Conservation (phyloP, 805 yeast genomes). For the Torulaspora microellipsoides region DNA sequence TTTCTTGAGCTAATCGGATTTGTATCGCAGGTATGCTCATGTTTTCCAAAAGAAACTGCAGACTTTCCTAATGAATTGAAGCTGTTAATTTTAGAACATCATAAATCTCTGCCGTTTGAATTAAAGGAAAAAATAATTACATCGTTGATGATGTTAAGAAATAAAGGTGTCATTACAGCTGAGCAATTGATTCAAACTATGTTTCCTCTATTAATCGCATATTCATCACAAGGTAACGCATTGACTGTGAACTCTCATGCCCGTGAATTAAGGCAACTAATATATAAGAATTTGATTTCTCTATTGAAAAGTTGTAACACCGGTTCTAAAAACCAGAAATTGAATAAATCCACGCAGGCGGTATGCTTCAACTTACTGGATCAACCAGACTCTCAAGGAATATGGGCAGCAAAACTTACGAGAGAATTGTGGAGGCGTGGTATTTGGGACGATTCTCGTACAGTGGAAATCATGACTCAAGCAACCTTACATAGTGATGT, state of each 20-base stretch:
- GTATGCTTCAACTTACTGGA: slow-evolving; percentile 81
- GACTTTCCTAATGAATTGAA: slow-evolving; percentile 79
- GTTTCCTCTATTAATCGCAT: slow-evolving; percentile 75
- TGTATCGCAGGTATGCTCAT: slow-evolving; percentile 83
- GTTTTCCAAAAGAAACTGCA: slow-evolving; percentile 85
- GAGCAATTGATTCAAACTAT: slow-evolving; percentile 80
- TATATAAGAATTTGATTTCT: slow-evolving; percentile 73
- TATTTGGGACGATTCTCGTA: slow-evolving; percentile 95
- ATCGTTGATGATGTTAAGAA: slow-evolving; percentile 83
- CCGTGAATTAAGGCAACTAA: slow-evolving; percentile 74
- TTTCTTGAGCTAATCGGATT: slow-evolving; percentile 85
- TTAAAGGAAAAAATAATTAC: slow-evolving; percentile 88
- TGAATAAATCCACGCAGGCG: slow-evolving; percentile 89
- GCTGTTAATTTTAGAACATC: slow-evolving; percentile 64
- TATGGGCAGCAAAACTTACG: slow-evolving; percentile 95
- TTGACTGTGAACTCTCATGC: slow-evolving; percentile 56
- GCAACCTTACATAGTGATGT: slow-evolving; percentile 85
- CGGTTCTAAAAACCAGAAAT: slow-evolving; percentile 84
- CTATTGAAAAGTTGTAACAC: slow-evolving; percentile 78
- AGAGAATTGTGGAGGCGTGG: slow-evolving; percentile 97
- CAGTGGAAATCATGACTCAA: slow-evolving; percentile 96
- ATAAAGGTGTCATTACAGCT: slow-evolving; percentile 72
- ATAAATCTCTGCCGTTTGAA: slow-evolving; percentile 76
- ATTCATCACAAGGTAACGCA: slow-evolving; percentile 46
- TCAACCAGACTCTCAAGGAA: slow-evolving; percentile 72